Conservation (phyloP, 257 asterid genomes). For the Nicotiana noctiflora region DNA sequence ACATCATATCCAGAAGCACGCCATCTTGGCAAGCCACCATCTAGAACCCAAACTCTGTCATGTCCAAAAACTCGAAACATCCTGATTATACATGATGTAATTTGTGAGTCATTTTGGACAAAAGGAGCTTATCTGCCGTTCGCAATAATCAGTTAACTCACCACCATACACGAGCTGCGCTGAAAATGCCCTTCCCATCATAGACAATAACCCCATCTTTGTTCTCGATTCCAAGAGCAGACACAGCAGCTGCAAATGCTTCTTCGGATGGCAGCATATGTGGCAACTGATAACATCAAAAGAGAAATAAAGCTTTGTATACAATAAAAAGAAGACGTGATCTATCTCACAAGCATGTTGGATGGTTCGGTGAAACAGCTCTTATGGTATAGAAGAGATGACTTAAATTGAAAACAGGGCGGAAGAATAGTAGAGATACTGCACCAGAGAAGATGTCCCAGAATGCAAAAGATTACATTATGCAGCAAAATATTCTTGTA, state of each 20-base stretch:
- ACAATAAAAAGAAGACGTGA: background rate
- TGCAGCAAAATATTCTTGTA: background rate
- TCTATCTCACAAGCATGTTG: constrained; percentile 3
- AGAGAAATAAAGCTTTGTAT: background rate
- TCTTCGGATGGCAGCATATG: constrained; percentile 98
- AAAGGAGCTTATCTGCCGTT: background rate
- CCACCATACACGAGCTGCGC: constrained; percentile 99
- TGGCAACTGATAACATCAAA: constrained; percentile 60
- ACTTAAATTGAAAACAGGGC: background rate
- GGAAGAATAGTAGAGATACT: background rate
- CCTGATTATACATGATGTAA: constrained; percentile 44
- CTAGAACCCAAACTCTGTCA: constrained; percentile 87
- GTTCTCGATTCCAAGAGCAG: constrained; percentile 93
- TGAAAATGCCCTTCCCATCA: constrained; percentile 96
- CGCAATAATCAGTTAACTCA: constrained; percentile 25
- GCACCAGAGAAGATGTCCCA: background rate
- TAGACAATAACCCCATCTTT: constrained; percentile 84
- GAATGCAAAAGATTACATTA: background rate
- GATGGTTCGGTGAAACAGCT: background rate
- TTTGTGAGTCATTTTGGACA: background rate
- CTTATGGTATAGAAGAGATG: background rate
- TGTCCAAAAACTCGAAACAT: constrained; percentile 98
- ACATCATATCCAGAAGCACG: constrained; percentile 77
- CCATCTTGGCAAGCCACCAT: constrained; percentile 95
- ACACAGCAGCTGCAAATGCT: constrained; percentile 97